A percentile compares a stretch with the other conserved stretches of the same genome.
phyloP scores from a whole-genome alignment of 129 eudicot genomes.

The Pulicaria dysenterica region DNA sequence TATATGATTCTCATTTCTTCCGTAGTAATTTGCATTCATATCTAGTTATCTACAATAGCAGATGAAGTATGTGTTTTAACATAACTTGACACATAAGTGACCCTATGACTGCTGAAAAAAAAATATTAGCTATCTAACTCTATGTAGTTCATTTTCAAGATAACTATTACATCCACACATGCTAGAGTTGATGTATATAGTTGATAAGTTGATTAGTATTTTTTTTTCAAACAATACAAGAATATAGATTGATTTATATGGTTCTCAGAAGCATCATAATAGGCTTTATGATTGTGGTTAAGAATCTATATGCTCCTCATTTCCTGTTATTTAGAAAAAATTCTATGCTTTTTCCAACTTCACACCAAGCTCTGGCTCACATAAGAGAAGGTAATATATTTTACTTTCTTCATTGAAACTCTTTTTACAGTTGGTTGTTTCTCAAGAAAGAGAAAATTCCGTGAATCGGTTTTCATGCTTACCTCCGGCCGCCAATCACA shows the following conservation, averaged over 20 bases:
- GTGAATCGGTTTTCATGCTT: conserved; percentile 51
- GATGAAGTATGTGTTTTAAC: conserved; percentile 15
- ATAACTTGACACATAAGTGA: neutral
- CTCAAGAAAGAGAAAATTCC: conserved; percentile 83
- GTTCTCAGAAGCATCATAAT: conserved; percentile 16
- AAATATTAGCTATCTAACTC: conserved; percentile 4
- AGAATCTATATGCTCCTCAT: conserved; percentile 2
- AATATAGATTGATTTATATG: conserved; percentile 10
- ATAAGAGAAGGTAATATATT: conserved; percentile 10
- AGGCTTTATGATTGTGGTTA: neutral
- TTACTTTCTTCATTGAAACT: conserved; percentile 5
- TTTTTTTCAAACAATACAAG: conserved; percentile 3
- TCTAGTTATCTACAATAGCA: conserved; percentile 15
- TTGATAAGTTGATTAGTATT: conserved; percentile 3
- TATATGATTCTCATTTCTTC: conserved; percentile 6
- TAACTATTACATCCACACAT: conserved; percentile 6
- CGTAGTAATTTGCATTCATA: neutral
- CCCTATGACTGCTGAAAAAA: conserved; percentile 5
- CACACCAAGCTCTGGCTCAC: conserved; percentile 14
- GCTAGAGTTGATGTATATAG: conserved; percentile 19
- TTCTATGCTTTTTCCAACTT: neutral
- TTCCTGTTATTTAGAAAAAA: conserved; percentile 15
- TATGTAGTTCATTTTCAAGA: conserved; percentile 1
- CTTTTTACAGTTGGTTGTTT: conserved; percentile 54
- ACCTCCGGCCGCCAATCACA: conserved; percentile 55